Conservation (phyloP, 257 asterid genomes). For the Solanum ossicruentum region DNA sequence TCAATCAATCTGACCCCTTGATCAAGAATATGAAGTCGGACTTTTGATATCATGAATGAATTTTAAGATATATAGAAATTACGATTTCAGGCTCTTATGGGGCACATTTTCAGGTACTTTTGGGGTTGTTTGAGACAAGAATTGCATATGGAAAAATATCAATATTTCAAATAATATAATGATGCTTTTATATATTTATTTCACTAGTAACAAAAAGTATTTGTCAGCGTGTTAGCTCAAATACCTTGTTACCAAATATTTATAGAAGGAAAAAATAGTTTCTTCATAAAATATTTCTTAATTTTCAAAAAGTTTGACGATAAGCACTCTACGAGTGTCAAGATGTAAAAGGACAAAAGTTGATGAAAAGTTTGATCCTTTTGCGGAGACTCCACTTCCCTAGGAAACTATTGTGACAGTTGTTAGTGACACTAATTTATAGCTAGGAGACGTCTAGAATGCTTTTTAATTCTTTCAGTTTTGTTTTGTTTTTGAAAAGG, state of each 20-base stretch:
- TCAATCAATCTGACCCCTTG: too few relatives aligned
- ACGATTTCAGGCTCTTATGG: too few relatives aligned
- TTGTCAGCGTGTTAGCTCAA: constrained; percentile 1
- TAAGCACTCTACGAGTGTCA: constrained; percentile 7
- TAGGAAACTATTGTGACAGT: constrained; percentile 36
- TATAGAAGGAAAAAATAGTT: constrained; percentile 18
- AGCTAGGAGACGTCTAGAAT: constrained; percentile 43
- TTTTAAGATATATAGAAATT: too few relatives aligned
- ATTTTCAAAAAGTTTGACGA: background rate
- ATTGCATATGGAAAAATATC: constrained; percentile 21
- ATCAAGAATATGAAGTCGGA: too few relatives aligned
- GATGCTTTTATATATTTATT: background rate
- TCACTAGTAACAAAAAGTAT: background rate
- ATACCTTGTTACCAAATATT: constrained; percentile 7
- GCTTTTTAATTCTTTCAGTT: constrained; percentile 78
- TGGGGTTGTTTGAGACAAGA: background rate
- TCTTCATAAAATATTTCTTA: constrained; percentile 22
- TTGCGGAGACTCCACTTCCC: constrained; percentile 25
- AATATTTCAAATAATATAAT: constrained; percentile 3
- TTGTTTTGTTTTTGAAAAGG: constrained; percentile 67
- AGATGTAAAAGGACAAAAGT: constrained; percentile 16
- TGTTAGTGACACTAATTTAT: constrained; percentile 36
- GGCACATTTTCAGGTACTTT: too few relatives aligned
- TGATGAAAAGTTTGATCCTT: background rate
- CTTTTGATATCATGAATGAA: too few relatives aligned